Evolutionary conservation across 345 rosid species (phyloP).

Genomic region (Raphanus sativus): DNA sequence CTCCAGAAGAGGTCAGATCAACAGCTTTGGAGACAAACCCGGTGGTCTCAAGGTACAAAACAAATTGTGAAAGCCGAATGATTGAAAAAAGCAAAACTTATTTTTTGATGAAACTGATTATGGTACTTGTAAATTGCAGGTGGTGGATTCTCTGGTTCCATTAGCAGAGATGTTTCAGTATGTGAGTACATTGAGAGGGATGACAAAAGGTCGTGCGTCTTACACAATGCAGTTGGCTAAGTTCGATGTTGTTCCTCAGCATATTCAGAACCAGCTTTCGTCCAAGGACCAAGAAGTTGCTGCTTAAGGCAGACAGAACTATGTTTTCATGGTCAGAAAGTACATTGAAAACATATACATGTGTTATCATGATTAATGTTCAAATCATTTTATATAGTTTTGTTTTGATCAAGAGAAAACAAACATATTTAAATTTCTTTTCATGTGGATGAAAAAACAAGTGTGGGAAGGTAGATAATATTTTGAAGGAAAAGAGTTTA

Average conservation of each 20-base stretch:
- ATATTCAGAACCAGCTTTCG: slow-evolving; percentile 88
- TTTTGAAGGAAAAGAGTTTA: not conserved
- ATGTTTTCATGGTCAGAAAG: not conserved
- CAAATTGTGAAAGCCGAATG: not conserved
- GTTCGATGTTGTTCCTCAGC: slow-evolving; percentile 89
- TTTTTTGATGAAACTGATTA: slow-evolving; percentile 11
- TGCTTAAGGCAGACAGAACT: slow-evolving; percentile 51
- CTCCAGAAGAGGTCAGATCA: slow-evolving; percentile 95
- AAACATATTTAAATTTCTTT: not conserved
- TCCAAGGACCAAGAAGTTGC: slow-evolving; percentile 82
- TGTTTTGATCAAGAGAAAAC: not conserved
- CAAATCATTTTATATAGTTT: not conserved
- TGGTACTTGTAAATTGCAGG: slow-evolving; percentile 46
- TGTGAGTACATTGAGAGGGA: slow-evolving; percentile 90
- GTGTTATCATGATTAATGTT: not conserved
- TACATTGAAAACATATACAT: not conserved
- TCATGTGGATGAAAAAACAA: not conserved
- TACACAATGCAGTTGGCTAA: slow-evolving; percentile 90
- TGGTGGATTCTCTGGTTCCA: slow-evolving; percentile 83
- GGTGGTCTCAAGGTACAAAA: slow-evolving; percentile 83
- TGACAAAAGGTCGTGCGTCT: slow-evolving; percentile 97
- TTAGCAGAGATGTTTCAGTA: slow-evolving; percentile 98
- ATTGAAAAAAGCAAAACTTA: not conserved
- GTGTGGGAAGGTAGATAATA: not conserved
- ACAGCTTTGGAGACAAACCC: slow-evolving; percentile 93